Evolutionary conservation across 495 filamentous ascomycete genomes (phyloP), one percentile per base, ranked within the genome.

Genomic region (Copromyces sp.): DNA sequence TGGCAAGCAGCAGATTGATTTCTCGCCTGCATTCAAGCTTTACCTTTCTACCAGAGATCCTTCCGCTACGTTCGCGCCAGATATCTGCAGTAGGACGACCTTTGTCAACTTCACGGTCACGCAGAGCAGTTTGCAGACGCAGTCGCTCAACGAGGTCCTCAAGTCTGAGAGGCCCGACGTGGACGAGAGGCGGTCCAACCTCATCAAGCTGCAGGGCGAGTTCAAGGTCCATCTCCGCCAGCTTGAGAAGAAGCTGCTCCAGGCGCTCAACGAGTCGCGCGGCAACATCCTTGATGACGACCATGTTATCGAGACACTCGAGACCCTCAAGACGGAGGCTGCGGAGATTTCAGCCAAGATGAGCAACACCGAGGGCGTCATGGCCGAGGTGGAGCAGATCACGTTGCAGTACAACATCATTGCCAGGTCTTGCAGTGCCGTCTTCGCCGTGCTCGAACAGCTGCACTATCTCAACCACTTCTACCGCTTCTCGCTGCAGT

Each of bases 61-160:
- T 4, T 98, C 95, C 68, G 95, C 95, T 7, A 91, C 90, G 9
- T 99, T 99, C 82, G 90, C 95, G n/a, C 95, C 95, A 4, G 95
- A 99, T 82, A 91, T 99, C 68, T 99, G 96, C 89, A 96, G 93
- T 86, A 89, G 95, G 72, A 98, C 95, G 14, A 99, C 95, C 0
- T 96, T 99, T 81, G 95, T 99, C 86, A 99, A 99, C 81, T 99
- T 99, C 77, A 98, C 95, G 3, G 94, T 99, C 71, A 99, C 95
- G 9, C 95, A 98, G 80, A 98, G 95, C 87, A 98, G 95, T 85
- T 86, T 99, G 78, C 95, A 97, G 81, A 98, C 95, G 12, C 95
- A 98, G 83, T 97, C 95, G 3, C 86, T 99, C 74, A 97, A 97
- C 75, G 93, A 98, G 72, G 94, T 98, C 29, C 85, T 99, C 77